Base-by-base conservation (phyloP, 2,329 filamentous ascomycete species). In the Monilinia laxa region DNA sequence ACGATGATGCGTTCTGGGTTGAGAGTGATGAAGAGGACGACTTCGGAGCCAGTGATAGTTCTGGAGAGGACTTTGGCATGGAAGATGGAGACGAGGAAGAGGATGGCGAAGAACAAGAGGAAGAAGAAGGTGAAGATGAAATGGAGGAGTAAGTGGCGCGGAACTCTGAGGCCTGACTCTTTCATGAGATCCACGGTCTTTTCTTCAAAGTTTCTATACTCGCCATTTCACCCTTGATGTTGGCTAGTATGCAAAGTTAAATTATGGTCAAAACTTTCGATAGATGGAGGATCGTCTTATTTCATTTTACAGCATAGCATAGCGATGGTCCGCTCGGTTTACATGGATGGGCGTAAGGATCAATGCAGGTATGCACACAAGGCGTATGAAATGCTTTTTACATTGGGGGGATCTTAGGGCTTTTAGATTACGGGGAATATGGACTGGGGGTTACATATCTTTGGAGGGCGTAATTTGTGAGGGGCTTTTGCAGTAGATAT, bases 1-100 rank as follows among this genome's bases (percentile, higher is more conserved):
- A 90, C 52, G 91, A 96, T 72, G 88, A 90, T 71, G 90, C 91
- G 69, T 96, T 96, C 76, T 95, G 92, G 90, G 87, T 85, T 45
- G 90, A 91, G 76, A 88, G 86, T 58, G 90, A 90, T 67, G 84
- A 90, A 71, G 90, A 92, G 71, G 86, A 90, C 63, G 90, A 93
- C 71, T 93, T 93, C 77, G 90, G 88, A 12, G 89, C 89, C 20
- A 91, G 89, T 73, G 90, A 92, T 71, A 86, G 84, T 65, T 75
- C 73, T 14, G 84, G 84, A 42, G 88, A 88, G 14, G 84, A 86
- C 54, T 84, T 86, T 38, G 83, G 85, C 31, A 82, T 85, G 78
- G 84, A 85, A 42, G 87, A 89, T 56, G 85, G 84, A 52, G 82
- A 83, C 31, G 82, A 83, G 11, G 85, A 85, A 9, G 84, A 85